A percentile compares a stretch with the other conserved stretches of the same genome.
Evolutionary conservation across 805 yeast species (phyloP).

Genomic region (Candida arabinofermentans): DNA sequence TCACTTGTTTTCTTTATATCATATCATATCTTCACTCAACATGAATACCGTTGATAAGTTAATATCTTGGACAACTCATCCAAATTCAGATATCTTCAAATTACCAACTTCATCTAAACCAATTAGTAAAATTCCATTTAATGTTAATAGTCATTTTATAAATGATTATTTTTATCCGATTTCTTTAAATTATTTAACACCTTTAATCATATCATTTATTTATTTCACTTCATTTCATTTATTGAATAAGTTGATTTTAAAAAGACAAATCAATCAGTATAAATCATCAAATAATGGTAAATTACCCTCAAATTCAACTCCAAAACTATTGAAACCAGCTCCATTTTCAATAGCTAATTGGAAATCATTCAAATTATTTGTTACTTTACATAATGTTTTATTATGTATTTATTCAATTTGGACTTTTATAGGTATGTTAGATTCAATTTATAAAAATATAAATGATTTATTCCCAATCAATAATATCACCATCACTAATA

Average conservation of each 20-base stretch:
- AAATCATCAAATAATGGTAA: conserved; percentile 24
- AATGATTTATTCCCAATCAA: conserved; percentile 29
- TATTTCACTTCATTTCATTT: conserved; percentile 58
- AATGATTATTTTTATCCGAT: conserved; percentile 32
- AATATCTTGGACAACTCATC: conserved; percentile 20
- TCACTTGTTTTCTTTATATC: too few relatives aligned
- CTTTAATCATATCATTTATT: conserved; percentile 51
- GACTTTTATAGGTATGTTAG: conserved; percentile 66
- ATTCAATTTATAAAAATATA: conserved; percentile 43
- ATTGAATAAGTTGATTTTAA: conserved; percentile 43
- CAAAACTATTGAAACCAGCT: conserved; percentile 44
- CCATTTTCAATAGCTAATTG: conserved; percentile 48
- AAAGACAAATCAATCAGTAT: conserved; percentile 39
- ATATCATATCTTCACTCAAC: too few relatives aligned
- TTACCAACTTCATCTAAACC: conserved; percentile 25
- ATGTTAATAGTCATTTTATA: conserved; percentile 18
- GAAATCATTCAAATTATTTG: conserved; percentile 46
- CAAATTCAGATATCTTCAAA: conserved; percentile 24
- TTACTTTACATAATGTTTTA: conserved; percentile 55
- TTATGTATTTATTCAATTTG: conserved; percentile 65
- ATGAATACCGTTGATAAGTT: conserved; percentile 16
- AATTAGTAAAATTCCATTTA: conserved; percentile 27
- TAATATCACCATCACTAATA: too few relatives aligned
- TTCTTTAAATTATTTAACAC: conserved; percentile 48
- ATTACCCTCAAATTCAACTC: conserved; percentile 21